Evolutionary conservation across 148 eudicot species (phyloP).

Genomic region (Oxyria digyna): DNA sequence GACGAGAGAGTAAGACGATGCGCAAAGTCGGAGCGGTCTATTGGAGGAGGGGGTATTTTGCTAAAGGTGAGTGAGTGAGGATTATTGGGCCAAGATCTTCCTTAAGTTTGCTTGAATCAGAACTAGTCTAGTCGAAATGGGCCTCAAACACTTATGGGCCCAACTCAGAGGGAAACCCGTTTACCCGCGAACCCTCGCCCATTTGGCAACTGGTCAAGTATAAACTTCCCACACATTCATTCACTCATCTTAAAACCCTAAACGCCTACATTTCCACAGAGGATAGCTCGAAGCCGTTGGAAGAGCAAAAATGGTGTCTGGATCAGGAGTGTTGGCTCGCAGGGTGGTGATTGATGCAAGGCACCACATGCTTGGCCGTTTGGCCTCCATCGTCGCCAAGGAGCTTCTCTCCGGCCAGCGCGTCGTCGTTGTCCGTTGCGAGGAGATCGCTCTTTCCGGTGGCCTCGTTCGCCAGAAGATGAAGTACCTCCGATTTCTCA

Average conservation of each 20-base stretch:
- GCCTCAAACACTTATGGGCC: neutral
- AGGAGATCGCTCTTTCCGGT: conserved; percentile 78
- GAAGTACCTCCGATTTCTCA: conserved; percentile 63
- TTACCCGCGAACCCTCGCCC: neutral
- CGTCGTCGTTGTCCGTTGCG: conserved; percentile 61
- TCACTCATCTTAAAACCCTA: conserved; percentile 2
- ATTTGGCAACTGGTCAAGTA: neutral
- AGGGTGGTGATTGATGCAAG: conserved; percentile 59
- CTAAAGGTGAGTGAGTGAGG: too few relatives aligned
- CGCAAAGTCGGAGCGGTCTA: too few relatives aligned
- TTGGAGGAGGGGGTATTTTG: too few relatives aligned
- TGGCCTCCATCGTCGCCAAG: conserved; percentile 59
- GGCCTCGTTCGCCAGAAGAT: conserved; percentile 79
- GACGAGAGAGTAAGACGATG: too few relatives aligned
- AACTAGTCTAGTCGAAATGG: neutral
- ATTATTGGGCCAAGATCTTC: too few relatives aligned
- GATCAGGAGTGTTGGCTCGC: conserved; percentile 57
- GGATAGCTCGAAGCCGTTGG: neutral
- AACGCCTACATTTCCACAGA: neutral
- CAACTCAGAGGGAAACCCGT: neutral
- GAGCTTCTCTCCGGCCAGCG: conserved; percentile 62
- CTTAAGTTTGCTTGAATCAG: too few relatives aligned
- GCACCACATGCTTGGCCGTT: conserved; percentile 67
- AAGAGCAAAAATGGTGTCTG: conserved; percentile 50
- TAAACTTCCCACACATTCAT: neutral